Conservation (phyloP, 2,329 filamentous ascomycete species). For the Aspergillus ochraceoroseus region DNA sequence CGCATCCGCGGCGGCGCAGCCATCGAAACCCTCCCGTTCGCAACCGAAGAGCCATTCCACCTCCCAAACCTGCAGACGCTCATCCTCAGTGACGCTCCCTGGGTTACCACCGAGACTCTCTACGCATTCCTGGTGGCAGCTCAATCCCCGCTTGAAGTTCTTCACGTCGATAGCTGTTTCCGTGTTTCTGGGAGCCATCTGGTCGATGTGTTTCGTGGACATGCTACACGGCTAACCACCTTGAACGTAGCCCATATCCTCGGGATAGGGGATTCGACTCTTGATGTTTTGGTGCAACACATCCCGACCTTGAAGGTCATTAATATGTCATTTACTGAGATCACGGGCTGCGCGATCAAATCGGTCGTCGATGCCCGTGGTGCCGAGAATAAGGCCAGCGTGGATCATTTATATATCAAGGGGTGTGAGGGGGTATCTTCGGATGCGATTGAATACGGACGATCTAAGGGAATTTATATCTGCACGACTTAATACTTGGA, state of each 20-base stretch:
- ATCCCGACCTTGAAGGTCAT: constrained; percentile 32
- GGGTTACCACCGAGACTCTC: constrained; percentile 19
- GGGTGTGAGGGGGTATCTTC: constrained; percentile 31
- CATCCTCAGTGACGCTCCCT: constrained; percentile 27
- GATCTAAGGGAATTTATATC: constrained; percentile 28
- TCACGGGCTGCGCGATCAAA: constrained; percentile 36
- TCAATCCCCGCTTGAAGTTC: constrained; percentile 22
- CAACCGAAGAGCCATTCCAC: constrained; percentile 7
- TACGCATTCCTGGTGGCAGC: constrained; percentile 18
- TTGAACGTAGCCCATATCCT: constrained; percentile 28
- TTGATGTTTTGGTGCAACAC: constrained; percentile 18
- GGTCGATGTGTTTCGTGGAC: constrained; percentile 15
- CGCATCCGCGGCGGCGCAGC: constrained; percentile 25
- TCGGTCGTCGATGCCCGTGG: constrained; percentile 26
- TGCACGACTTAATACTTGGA: constrained; percentile 19
- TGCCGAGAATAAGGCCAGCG: constrained; percentile 8
- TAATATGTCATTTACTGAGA: constrained; percentile 32
- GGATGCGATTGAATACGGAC: constrained; percentile 35
- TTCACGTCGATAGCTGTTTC: constrained; percentile 30
- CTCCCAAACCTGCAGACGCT: constrained; percentile 29
- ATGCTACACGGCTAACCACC: constrained; percentile 25
- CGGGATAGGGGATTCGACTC: constrained; percentile 26
- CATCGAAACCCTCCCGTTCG: constrained; percentile 15
- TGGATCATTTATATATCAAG: constrained; percentile 21
- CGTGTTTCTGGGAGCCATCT: constrained; percentile 19